Base-by-base conservation (phyloP, 257 asterid genomes). In the Solanum gracilifrons region DNA sequence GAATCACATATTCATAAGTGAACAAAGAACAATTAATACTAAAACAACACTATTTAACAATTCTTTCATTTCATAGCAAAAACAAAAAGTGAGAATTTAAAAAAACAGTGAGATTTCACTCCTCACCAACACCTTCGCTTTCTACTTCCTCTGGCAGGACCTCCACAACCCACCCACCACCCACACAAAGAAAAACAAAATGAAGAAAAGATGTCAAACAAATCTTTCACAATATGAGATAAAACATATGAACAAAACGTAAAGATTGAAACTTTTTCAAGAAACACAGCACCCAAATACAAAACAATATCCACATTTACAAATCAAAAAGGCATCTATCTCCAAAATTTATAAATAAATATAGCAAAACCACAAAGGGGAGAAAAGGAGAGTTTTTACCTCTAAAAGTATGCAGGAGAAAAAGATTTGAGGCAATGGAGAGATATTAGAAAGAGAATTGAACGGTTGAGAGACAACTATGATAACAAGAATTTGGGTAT, bases 401-500 rank as follows among this genome's bases (percentile, higher is more conserved):
- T 83, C 55, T 55, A 31, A 82, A 68, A 85, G 51, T 58, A 72
- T 23, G 87, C 5, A 29, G 87, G 16, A 27, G 29, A 6, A 69
- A 51, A 75, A 29, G 60, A 39, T 18, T 18, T 9, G 80, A 60
- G 37, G 80, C 41, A 58, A 27, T 25, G 64, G 55, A 66, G 39
- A 41, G 31, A 84, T 32, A 41, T 35, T 74, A 37, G 83, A 35
- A 68, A 62, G 87, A 35, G 79, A 83, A 58, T 68, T 86, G 88
- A 77, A 88, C 25, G 90, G 87, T 46, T 87, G 88, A 80, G 83
- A 88, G 72, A 35, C 27, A 39, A 82, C 27, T 62, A 55, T 33
- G 36, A 84, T 20, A 46, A 46, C 20, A 36, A 85, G 27, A 64
- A 85, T 87, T 15, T 25, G 51, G 82, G 60, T 9, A 8, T 71